Evolutionary conservation across 1,284 basidiomycete species (phyloP), one percentile per base, ranked within the genome.

Genomic region (Tylopilus sp.): DNA sequence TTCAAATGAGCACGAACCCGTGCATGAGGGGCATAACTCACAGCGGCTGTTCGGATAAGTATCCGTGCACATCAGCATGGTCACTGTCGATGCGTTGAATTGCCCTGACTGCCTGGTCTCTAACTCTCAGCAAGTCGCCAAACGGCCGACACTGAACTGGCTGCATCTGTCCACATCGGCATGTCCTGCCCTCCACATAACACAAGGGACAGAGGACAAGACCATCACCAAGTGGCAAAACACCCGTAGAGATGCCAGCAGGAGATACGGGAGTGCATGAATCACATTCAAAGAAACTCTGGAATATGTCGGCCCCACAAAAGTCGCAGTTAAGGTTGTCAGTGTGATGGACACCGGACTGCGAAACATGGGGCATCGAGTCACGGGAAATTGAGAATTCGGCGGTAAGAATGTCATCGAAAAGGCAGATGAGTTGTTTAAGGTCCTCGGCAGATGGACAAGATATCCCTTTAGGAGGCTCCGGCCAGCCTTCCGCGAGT

Each of bases 291-390:
- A 90, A 86, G 61, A 82, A 89, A 52, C 83, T 82, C 56, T 87
- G 82, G 56, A 89, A 90, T 49, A 90, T 78, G 58, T 90, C 87
- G 2, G 76, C 77, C 12, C 79, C 81, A 56, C 87, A 90, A 62
- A 86, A 89, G 61, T 90, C 86, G 59, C 88, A 90, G 2, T 66
- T 64, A n/a, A 81, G 61, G 29, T 68, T 45, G 51, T 66, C 58
- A 2, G 53, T 51, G 34, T 60, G 53, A n/a, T 37, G 28, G 23
- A 30, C 41, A 28, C 45, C 60, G 21, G 56, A 46, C 35, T 56
- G 57, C 41, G 55, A 59, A 47, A 59, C 50, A 43, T 67, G 66
- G 2, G 55, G 53, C 49, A 78, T 60, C 10, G 54, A 51, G n/a
- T 55, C 51, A 46, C 75, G 60, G 35, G 64, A 56, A 18, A 63